A percentile compares a stretch with the other conserved stretches of the same genome.
These are phyloP conservation scores for Syzygium aqueum DNA, from an alignment of 345 rosid species.

Conservation along the genomic window DNA sequence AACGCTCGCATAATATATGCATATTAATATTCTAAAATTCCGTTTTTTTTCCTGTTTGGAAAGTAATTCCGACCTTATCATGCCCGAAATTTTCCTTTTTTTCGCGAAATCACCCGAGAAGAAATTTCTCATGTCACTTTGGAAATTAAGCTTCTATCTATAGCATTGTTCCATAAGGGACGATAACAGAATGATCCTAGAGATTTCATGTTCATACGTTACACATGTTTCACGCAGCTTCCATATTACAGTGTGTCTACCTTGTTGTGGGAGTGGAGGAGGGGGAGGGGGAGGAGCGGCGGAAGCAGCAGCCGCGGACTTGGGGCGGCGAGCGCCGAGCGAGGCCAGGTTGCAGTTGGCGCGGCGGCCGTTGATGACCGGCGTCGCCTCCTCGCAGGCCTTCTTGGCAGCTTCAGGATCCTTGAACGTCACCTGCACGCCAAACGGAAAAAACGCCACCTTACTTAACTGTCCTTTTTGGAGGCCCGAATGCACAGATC, in stretches of 20 bases:
- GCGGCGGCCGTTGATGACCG: constrained; percentile 85
- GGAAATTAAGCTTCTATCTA: background rate
- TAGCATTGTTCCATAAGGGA: background rate
- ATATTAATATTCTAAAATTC: background rate
- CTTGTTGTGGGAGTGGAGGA: background rate
- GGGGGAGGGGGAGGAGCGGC: constrained; percentile 29
- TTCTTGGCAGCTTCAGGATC: constrained; percentile 76
- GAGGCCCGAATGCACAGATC: background rate
- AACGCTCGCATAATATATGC: background rate
- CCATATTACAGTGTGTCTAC: background rate
- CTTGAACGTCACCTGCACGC: constrained; percentile 77
- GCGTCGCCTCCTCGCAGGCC: constrained; percentile 84
- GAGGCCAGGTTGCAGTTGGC: constrained; percentile 96
- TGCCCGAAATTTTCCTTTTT: background rate
- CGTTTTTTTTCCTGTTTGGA: background rate
- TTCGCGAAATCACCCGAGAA: background rate
- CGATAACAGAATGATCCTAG: background rate
- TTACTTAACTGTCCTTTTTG: background rate
- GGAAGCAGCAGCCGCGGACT: constrained; percentile 26
- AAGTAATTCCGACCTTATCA: background rate
- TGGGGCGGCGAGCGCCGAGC: constrained; percentile 79
- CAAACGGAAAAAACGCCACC: background rate
- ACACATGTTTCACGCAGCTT: background rate
- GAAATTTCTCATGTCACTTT: background rate
- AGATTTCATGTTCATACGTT: background rate